Evolutionary conservation across 2,329 filamentous ascomycete genomes (phyloP).

Genomic region (Diaporthe ampelina): DNA sequence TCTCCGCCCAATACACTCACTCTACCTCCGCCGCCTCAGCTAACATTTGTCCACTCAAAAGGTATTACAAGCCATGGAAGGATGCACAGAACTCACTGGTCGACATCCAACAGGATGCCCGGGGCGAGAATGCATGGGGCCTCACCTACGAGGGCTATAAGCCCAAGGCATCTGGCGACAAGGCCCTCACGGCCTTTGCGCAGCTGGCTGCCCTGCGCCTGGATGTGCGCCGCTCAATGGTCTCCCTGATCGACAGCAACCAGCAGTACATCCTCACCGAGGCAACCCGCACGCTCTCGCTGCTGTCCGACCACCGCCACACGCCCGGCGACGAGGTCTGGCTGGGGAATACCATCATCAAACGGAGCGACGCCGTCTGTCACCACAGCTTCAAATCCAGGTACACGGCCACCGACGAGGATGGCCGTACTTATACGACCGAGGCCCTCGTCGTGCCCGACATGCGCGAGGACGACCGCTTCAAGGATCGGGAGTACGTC

Average conservation of each 20-base stretch:
- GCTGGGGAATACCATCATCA: conserved; percentile 37
- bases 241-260: conserved; percentile 36
- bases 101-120: conserved; percentile 1
- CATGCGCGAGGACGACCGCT: conserved; percentile 37
- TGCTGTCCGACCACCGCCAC: conserved; percentile 51
- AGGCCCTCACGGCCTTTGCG: conserved; percentile 60
- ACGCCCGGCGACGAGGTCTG: conserved; percentile 35
- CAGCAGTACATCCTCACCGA: conserved; percentile 37
- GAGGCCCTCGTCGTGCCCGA: conserved; percentile 35
- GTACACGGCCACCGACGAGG: conserved; percentile 57
- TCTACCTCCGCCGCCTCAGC: neutral
- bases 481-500: conserved; percentile 36
- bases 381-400: conserved; percentile 34
- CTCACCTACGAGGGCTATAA: conserved; percentile 48
- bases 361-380: conserved; percentile 45
- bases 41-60: neutral
- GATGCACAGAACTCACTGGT: conserved; percentile 34
- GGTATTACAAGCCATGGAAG: conserved; percentile 41
- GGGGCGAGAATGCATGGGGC: conserved; percentile 15
- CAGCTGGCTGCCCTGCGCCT: conserved; percentile 65
- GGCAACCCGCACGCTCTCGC: conserved; percentile 30
- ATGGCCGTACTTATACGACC: conserved; percentile 42
- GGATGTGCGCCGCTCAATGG: conserved; percentile 58
- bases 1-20: neutral
- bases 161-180: conserved; percentile 53